phyloP scores from a whole-genome alignment of 768 basidiomycete genomes.

The Mycena latifolia region DNA sequence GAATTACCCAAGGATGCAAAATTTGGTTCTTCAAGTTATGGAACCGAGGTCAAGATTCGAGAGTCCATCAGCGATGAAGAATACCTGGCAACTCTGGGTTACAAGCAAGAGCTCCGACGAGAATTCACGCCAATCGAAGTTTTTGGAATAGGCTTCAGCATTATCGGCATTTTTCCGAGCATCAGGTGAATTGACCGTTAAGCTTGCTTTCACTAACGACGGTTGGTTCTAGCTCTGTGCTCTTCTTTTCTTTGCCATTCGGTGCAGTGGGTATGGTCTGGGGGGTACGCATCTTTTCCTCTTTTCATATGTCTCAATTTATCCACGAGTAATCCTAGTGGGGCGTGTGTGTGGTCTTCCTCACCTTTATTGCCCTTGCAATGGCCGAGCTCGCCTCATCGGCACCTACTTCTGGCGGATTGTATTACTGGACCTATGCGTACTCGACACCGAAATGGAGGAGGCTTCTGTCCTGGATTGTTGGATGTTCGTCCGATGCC shows the following conservation, averaged over 20 bases:
- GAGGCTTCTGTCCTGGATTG: slow-evolving; percentile 70
- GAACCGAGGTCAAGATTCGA: not conserved
- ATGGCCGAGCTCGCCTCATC: slow-evolving; percentile 65
- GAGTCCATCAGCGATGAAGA: slow-evolving; percentile 43
- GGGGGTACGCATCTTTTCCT: slow-evolving; percentile 54
- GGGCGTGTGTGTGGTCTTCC: too few relatives aligned
- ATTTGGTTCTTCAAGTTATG: not conserved
- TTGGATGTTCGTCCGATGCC: slow-evolving; percentile 61
- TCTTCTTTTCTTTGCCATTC: slow-evolving; percentile 6
- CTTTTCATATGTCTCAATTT: slow-evolving; percentile 8
- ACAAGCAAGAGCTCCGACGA: slow-evolving; percentile 57
- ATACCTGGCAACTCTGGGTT: slow-evolving; percentile 53
- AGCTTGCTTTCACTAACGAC: not conserved
- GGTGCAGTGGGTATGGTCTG: slow-evolving; percentile 49
- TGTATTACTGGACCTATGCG: slow-evolving; percentile 73
- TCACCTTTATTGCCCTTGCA: slow-evolving; percentile 52
- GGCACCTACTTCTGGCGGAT: slow-evolving; percentile 63
- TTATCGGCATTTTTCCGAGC: slow-evolving; percentile 36
- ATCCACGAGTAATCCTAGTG: too few relatives aligned
- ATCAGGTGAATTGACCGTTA: slow-evolving; percentile 35
- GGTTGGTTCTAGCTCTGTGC: slow-evolving; percentile 43
- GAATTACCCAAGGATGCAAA: not conserved
- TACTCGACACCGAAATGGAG: slow-evolving; percentile 62
- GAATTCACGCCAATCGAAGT: slow-evolving; percentile 46
- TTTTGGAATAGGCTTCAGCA: slow-evolving; percentile 43